These are phyloP conservation scores for Solanum paucissectum DNA, from an alignment of 257 asterid species.

Conservation along the genomic window DNA sequence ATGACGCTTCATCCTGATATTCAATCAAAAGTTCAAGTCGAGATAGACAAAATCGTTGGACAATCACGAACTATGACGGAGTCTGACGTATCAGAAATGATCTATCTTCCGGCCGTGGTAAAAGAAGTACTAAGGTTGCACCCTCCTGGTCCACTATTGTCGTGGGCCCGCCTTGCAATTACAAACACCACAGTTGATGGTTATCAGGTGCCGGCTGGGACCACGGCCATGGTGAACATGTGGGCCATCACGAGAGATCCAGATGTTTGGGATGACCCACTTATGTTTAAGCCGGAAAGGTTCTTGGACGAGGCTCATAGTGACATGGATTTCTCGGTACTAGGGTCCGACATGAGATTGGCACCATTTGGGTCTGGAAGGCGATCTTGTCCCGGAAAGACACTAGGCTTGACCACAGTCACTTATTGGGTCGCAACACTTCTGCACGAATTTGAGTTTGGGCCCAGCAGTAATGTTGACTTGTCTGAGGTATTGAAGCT, in stretches of 20 bases:
- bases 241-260: constrained; percentile 83
- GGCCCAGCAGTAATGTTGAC: constrained; percentile 10
- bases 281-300: constrained; percentile 49
- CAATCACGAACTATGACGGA: constrained; percentile 38
- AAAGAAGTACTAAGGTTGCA: constrained; percentile 69
- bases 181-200: constrained; percentile 52
- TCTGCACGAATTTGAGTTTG: constrained; percentile 40
- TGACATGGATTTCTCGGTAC: constrained; percentile 13
- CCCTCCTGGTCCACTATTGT: constrained; percentile 88
- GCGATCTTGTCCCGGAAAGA: constrained; percentile 73
- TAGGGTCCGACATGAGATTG: constrained; percentile 60
- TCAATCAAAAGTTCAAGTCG: constrained; percentile 48
- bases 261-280: constrained; percentile 43
- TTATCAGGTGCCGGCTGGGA: constrained; percentile 55
- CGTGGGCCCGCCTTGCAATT: constrained; percentile 73
- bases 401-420: constrained; percentile 50
- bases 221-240: constrained; percentile 85
- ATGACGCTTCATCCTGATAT: constrained; percentile 51
- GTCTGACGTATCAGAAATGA: constrained; percentile 35
- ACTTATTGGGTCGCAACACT: constrained; percentile 61
- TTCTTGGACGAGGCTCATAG: constrained; percentile 10
- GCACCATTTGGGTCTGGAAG: constrained; percentile 90
- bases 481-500: constrained; percentile 35
- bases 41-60: constrained; percentile 49
- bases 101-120: constrained; percentile 54